These are phyloP conservation scores for Phaeosphaeriaceae sp. DNA, from an alignment of 2,329 filamentous ascomycete genomes.

Conservation along the genomic window DNA sequence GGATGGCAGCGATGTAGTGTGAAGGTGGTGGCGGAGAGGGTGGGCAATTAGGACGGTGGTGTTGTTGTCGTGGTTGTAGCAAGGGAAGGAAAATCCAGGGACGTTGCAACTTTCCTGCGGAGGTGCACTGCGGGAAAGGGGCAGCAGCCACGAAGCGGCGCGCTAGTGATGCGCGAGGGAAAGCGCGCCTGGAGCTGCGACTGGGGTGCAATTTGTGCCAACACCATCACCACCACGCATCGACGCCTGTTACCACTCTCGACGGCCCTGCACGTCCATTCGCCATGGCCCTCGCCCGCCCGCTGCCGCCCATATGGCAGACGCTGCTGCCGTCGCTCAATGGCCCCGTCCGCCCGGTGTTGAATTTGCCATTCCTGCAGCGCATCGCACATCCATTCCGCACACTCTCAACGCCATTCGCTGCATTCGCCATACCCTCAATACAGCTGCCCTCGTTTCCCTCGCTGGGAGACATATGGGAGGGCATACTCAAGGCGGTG, in stretches of 20 bases:
- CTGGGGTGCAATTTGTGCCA: slow-evolving; percentile 38
- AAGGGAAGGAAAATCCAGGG: slow-evolving; percentile 34
- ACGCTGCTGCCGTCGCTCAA: slow-evolving; percentile 62
- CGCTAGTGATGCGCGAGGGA: slow-evolving; percentile 35
- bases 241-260: slow-evolving; percentile 4
- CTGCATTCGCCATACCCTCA: slow-evolving; percentile 58
- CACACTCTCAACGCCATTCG: slow-evolving; percentile 68
- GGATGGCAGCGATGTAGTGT: slow-evolving; percentile 16
- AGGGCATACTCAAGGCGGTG: slow-evolving; percentile 87
- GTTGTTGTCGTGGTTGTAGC: slow-evolving; percentile 25
- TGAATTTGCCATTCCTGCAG: slow-evolving; percentile 51
- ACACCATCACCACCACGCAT: slow-evolving; percentile 29
- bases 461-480: slow-evolving; percentile 83
- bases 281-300: slow-evolving; percentile 50
- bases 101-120: slow-evolving; percentile 47
- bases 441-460: slow-evolving; percentile 48
- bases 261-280: slow-evolving; percentile 6
- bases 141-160: slow-evolving; percentile 46
- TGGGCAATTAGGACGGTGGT: slow-evolving; percentile 24
- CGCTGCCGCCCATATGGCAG: slow-evolving; percentile 52
- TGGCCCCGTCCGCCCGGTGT: slow-evolving; percentile 49
- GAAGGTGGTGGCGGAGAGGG: slow-evolving; percentile 14
- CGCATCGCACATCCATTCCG: slow-evolving; percentile 59
- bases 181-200: slow-evolving; percentile 34
- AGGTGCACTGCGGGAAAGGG: slow-evolving; percentile 49